Conservation (phyloP, 352 stramenopile genomes). For the Hyphochytrium catenoides region DNA sequence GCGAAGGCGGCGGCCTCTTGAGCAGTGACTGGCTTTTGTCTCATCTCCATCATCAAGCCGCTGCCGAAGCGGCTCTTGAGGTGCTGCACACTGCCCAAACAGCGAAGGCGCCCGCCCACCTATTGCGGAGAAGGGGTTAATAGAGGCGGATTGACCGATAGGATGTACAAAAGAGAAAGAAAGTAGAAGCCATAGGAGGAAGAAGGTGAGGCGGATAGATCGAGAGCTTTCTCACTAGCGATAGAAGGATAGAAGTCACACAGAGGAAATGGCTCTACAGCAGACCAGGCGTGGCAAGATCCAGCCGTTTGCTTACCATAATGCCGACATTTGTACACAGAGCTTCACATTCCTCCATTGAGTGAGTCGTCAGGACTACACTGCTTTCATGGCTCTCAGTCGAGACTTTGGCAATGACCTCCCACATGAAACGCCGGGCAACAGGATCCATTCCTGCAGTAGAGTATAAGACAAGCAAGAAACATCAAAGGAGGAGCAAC, state of each 20-base stretch:
- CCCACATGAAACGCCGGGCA: constrained; percentile 77
- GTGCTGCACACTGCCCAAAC: constrained; percentile 68
- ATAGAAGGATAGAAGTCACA: too few relatives aligned
- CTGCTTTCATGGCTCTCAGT: constrained; percentile 31
- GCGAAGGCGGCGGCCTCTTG: constrained; percentile 13
- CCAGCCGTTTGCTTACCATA: constrained; percentile 47
- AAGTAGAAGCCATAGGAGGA: too few relatives aligned
- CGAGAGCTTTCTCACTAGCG: too few relatives aligned
- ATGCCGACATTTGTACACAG: constrained; percentile 83
- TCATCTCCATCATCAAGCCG: constrained; percentile 64
- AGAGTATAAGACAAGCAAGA: constrained; percentile 6
- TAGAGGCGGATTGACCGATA: too few relatives aligned
- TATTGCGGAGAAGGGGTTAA: too few relatives aligned
- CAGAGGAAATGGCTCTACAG: too few relatives aligned
- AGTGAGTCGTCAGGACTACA: constrained; percentile 79
- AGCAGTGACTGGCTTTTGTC: constrained; percentile 13
- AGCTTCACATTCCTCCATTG: constrained; percentile 86
- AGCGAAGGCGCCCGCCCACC: constrained; percentile 31
- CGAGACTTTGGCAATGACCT: constrained; percentile 48
- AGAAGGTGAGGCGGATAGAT: too few relatives aligned
- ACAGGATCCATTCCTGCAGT: constrained; percentile 70
- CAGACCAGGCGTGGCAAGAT: too few relatives aligned
- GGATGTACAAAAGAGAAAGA: too few relatives aligned
- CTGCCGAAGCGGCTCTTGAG: constrained; percentile 88
- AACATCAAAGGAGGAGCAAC: constrained; percentile 6